Base-by-base conservation (phyloP, 2,329 filamentous ascomycete species). In the Xylariaceae sp. region DNA sequence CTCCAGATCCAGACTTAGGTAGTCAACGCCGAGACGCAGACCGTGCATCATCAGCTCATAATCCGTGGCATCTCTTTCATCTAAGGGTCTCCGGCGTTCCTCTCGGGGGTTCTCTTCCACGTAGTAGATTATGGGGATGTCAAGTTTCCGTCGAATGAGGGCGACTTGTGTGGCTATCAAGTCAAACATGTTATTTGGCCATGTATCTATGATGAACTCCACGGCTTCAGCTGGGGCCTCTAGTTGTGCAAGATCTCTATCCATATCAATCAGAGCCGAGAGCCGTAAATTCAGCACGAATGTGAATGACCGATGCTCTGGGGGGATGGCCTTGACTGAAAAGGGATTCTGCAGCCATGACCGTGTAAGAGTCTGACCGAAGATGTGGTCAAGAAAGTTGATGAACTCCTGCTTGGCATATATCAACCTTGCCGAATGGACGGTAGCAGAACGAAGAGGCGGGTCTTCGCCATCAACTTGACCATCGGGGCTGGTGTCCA, bases 21-120 rank as follows among this genome's bases (percentile, higher is more conserved):
- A 89, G 56, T 88, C 86, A 1, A 87, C 84, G 1, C 82, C 85
- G 50, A 89, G 77, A 11, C 86, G 82, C 18, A 89, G 73, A 4
- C 86, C 87, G 62, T 88, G 83, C 47, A 83, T 78, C 18, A 88
- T 76, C 34, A 88, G 73, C 57, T 81, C 77, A 11, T 83, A 72
- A 66, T 88, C 87, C 55, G 76, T 70, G 5, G 70, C 54, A 56
- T 76, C 70, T 58, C 71, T 74, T 61, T 78, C 76, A 10, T 74
- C 73, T 2, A 67, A 64, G 1, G 72, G 47, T 37, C 76, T 70
- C 45, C 69, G 69, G n/a, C 74, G 71, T 65, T 77, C 75, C 45
- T 75, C 75, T 18, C 76, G 74, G 0, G 77, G 77, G 44, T 74
- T 73, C 56, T 81, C 79, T 66, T 85, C 82, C 17, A 85, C 78